phyloP scores from a whole-genome alignment of 352 stramenopile species.

The Phytophthora syringae region DNA sequence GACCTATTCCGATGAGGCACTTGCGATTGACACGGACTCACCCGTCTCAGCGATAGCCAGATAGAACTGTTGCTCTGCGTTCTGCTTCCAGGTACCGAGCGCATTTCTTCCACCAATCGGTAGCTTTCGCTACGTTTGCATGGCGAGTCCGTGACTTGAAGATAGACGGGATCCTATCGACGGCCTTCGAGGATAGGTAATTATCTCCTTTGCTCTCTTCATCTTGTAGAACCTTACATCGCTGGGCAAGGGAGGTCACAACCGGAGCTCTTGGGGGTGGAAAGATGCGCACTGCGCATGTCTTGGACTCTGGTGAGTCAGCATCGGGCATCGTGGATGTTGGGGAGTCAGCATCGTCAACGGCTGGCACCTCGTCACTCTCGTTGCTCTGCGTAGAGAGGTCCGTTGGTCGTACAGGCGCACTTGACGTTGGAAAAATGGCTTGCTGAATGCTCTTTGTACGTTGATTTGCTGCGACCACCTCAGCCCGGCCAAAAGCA shows the following conservation, averaged over 20 bases:
- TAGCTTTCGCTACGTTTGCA: constrained; percentile 15
- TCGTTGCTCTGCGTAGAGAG: too few relatives aligned
- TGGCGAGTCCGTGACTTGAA: constrained; percentile 11
- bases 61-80: neutral
- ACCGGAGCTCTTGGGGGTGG: too few relatives aligned
- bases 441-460: too few relatives aligned
- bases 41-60: neutral
- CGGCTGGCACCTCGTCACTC: too few relatives aligned
- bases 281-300: too few relatives aligned
- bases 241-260: neutral
- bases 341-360: too few relatives aligned
- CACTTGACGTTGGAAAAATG: too few relatives aligned
- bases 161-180: constrained; percentile 10
- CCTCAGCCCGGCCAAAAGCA: too few relatives aligned
- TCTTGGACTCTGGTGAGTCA: too few relatives aligned
- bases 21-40: neutral
- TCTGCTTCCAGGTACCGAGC: neutral
- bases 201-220: neutral
- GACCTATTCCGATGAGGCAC: neutral
- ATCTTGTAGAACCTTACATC: neutral
- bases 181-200: neutral
- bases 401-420: too few relatives aligned
- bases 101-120: neutral
- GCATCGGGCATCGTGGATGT: too few relatives aligned
- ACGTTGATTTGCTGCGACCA: too few relatives aligned